Evolutionary conservation across 2,329 filamentous ascomycete genomes (phyloP).

Genomic region (Thielaviopsis punctulata): DNA sequence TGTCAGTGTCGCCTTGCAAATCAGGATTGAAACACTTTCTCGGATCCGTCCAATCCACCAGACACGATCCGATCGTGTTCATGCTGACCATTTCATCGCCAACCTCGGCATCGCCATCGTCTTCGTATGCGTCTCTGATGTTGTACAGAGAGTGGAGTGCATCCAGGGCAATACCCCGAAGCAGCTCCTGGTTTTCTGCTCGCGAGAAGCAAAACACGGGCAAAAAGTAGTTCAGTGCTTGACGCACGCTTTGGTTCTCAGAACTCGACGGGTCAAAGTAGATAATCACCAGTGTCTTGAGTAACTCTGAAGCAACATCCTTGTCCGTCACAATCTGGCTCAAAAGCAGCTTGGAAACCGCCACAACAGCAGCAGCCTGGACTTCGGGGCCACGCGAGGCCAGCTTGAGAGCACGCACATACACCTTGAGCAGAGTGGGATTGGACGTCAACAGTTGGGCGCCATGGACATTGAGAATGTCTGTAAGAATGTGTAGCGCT

Average conservation of each 20-base stretch:
- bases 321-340: constrained; percentile 58
- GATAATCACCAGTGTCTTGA: constrained; percentile 66
- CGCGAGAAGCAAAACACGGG: constrained; percentile 86
- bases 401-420: constrained; percentile 62
- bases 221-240: constrained; percentile 82
- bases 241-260: constrained; percentile 64
- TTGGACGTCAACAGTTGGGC: constrained; percentile 53
- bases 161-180: constrained; percentile 57
- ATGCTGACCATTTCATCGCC: constrained; percentile 66
- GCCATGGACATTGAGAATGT: constrained; percentile 81
- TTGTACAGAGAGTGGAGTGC: constrained; percentile 61
- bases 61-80: constrained; percentile 58
- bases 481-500: constrained; percentile 77
- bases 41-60: constrained; percentile 92
- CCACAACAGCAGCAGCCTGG: constrained; percentile 64
- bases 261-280: constrained; percentile 81
- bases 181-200: constrained; percentile 63
- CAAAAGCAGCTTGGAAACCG: constrained; percentile 73
- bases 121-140: constrained; percentile 53
- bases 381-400: constrained; percentile 53
- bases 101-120: constrained; percentile 58
- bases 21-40: constrained; percentile 50
- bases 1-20: constrained; percentile 34
- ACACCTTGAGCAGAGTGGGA: constrained; percentile 65
- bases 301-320: constrained; percentile 51